Evolutionary conservation across 352 stramenopile genomes (phyloP), one percentile per base, ranked within the genome.

Genomic region (Globisporangium barbulae): DNA sequence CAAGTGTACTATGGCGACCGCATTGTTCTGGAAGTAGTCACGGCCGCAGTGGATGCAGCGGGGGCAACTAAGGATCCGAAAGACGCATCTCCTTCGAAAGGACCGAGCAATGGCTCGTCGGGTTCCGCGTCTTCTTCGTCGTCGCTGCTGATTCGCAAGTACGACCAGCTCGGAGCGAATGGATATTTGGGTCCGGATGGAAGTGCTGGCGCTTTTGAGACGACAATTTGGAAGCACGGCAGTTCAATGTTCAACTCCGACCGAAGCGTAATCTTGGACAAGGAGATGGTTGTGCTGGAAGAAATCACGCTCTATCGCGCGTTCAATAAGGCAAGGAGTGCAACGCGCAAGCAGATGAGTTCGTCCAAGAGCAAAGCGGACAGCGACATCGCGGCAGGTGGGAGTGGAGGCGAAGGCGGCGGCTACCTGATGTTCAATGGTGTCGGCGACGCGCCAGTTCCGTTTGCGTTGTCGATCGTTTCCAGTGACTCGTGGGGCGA

Each of bases 391-490:
- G 70, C 75, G 47, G 75, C 75, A 44, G 71, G 78, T 19, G 72
- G 65, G 50, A 74, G 63, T 53, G 69, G 69, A n/a, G 75, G 73
- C 17, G 75, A 86, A 57, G 81, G 84, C 31, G 83, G 86, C 22
- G 86, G 86, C 0, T 95, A 95, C 64, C 63, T 95, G 21, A 95
- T 95, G 86, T 95, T 91, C 50, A 93, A 95, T 42, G 86, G 86
- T 50, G 73, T 95, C 25, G 86, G 86, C 5, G 86, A 95, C 63
- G 86, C 86, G 7, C 86, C 86, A 0, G 86, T 95, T 47, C 83
- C 82, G 9, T 89, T 95, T 30, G 81, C 82, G 0, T 61, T 95
- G 28, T 90, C 81, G 33, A 85, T 91, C 31, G 78, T 83, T 13
- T 76, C 78, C 12, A 72, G 67, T 49, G 52, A 74, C 41, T 39